phyloP scores from a whole-genome alignment of 1,139 yeast genomes.

The Scheffersomyces lignicola region DNA sequence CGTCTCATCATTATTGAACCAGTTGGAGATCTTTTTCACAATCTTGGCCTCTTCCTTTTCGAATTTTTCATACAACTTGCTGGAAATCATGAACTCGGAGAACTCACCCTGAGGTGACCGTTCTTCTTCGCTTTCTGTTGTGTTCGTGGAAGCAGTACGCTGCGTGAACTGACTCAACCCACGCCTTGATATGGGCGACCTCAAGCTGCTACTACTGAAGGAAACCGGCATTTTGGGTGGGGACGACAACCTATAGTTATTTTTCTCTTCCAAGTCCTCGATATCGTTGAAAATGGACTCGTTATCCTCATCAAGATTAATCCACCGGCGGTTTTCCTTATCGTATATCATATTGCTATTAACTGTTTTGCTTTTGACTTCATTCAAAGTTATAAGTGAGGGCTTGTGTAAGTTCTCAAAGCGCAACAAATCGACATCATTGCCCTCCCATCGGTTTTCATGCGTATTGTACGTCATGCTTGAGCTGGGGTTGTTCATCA shows the following conservation, averaged over 20 bases:
- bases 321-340: constrained; percentile 58
- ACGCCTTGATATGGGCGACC: constrained; percentile 14
- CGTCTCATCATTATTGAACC: constrained; percentile 47
- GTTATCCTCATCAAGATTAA: constrained; percentile 35
- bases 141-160: constrained; percentile 31
- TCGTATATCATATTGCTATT: constrained; percentile 62
- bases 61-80: constrained; percentile 41
- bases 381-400: constrained; percentile 34
- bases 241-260: constrained; percentile 5
- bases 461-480: constrained; percentile 57
- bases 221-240: constrained; percentile 2
- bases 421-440: constrained; percentile 54
- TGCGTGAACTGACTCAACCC: constrained; percentile 36
- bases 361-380: constrained; percentile 16
- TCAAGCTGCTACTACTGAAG: background rate
- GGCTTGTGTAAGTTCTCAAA: constrained; percentile 43
- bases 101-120: constrained; percentile 7
- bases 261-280: constrained; percentile 33
- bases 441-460: constrained; percentile 66
- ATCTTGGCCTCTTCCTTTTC: constrained; percentile 54
- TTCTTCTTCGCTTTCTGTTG: constrained; percentile 5
- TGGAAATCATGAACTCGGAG: constrained; percentile 41
- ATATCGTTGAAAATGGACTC: constrained; percentile 56
- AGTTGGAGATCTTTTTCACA: constrained; percentile 46
- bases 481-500: constrained; percentile 22